phyloP scores from a whole-genome alignment of 331 rosid species.

The Ulmus americana region DNA sequence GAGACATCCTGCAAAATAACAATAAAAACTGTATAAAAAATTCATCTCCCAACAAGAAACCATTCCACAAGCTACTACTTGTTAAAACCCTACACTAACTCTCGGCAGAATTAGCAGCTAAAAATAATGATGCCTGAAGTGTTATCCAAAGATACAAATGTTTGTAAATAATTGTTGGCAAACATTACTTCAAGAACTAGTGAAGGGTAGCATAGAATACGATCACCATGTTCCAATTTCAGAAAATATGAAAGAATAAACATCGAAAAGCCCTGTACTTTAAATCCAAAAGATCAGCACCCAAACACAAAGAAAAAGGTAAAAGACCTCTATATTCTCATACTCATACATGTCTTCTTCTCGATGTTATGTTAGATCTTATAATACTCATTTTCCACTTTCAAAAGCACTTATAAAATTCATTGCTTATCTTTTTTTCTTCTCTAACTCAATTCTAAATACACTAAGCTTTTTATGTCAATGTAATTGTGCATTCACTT shows the following conservation, averaged over 20 bases:
- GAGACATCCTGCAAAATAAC: slow-evolving; percentile 36
- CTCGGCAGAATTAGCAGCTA: too few species aligned
- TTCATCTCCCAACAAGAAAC: slow-evolving; percentile 10
- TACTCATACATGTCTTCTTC: too few species aligned
- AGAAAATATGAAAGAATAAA: background rate
- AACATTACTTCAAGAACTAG: background rate
- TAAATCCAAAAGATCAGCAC: too few species aligned
- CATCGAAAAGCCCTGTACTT: too few species aligned
- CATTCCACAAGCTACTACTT: background rate
- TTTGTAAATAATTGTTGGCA: background rate
- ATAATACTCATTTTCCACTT: too few species aligned
- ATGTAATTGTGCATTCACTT: background rate
- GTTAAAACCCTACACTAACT: background rate
- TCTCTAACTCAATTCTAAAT: too few species aligned
- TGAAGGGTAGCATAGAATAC: background rate
- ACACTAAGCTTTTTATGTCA: background rate
- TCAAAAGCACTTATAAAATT: too few species aligned
- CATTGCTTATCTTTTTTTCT: too few species aligned
- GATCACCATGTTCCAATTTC: background rate
- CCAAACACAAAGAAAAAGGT: too few species aligned
- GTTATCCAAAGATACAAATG: background rate
- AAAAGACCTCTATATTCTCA: too few species aligned
- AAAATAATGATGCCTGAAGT: too few species aligned
- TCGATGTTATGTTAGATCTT: too few species aligned
- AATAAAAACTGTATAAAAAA: slow-evolving; percentile 6